phyloP scores from a whole-genome alignment of 2,329 filamentous ascomycete genomes.

The Nigrospora sphaerica region DNA sequence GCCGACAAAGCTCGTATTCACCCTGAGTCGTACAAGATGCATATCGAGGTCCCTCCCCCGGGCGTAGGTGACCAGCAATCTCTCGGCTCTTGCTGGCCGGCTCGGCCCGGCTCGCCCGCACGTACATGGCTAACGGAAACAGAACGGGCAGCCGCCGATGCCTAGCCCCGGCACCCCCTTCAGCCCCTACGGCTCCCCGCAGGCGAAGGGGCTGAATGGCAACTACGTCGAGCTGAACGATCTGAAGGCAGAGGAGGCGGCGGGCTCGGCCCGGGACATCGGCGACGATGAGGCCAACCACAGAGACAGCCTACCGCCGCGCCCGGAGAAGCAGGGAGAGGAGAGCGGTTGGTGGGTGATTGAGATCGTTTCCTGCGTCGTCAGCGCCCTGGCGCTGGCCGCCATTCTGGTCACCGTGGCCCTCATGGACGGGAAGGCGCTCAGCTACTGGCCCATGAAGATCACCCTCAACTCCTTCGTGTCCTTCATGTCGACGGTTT shows the following conservation, averaged over 20 bases:
- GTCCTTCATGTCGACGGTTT: constrained; percentile 8
- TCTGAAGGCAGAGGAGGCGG: neutral
- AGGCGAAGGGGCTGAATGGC: neutral
- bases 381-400: constrained; percentile 4
- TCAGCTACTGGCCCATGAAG: constrained; percentile 7
- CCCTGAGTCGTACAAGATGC: neutral
- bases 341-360: constrained; percentile 5
- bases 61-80: neutral
- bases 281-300: too few relatives aligned
- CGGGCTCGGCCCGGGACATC: neutral
- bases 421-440: constrained; percentile 4
- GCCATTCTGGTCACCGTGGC: constrained; percentile 4
- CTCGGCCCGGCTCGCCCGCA: too few relatives aligned
- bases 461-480: constrained; percentile 10
- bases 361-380: constrained; percentile 4
- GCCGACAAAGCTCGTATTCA: neutral
- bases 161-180: neutral
- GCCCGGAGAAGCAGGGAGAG: neutral
- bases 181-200: neutral
- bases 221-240: neutral
- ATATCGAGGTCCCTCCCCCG: neutral
- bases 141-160: neutral
- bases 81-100: neutral
- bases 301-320: neutral
- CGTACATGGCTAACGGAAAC: neutral